Base-by-base conservation (phyloP, 768 basidiomycete species). In the Psilocybe cubensis region DNA sequence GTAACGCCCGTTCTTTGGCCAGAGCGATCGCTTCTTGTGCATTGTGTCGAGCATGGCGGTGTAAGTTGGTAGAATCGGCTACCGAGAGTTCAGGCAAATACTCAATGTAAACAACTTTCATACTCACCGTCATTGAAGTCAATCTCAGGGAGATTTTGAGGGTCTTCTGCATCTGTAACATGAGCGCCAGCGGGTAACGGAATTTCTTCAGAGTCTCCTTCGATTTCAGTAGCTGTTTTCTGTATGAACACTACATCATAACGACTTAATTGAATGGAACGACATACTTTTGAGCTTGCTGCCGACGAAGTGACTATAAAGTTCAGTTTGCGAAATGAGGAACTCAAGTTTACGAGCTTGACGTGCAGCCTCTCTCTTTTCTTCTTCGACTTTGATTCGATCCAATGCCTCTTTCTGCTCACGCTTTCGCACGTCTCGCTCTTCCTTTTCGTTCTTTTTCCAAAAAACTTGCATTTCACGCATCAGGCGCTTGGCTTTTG, bases 261-360 rank as follows among this genome's bases (percentile, higher is more conserved):
- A 17, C n/a, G 52, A 29, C 23, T 17, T 17, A 55, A 52, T 49
- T 45, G 24, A 40, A 33, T 23, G 44, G 43, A 29, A 40, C 17
- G 31, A 74, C 87, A 65, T 72, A 92, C 92, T 94, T 72, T 92
- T 92, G 52, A 94, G 83, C 76, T 98, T 98, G 74, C 88, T 97
- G 28, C 96, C 96, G 57, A 99, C 95, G 82, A 99, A 98, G 76
- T 99, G 97, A 63, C 93, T 95, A 74, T 98, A 99, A 7, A 98
- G 83, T 71, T 99, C 97, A 3, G 97, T 98, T 74, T 98, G 96
- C 57, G 93, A 98, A 72, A 99, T 95, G 73, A 99, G 79, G 76
- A 98, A 99, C 76, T 99, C 97, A 23, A 99, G 85, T 72, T 98
- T 98, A 63, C 96, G 84, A 11, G 95, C 93, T 71, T 96, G 94